Conservation (phyloP, 2,329 filamentous ascomycete species). For the Eutypella sp. region DNA sequence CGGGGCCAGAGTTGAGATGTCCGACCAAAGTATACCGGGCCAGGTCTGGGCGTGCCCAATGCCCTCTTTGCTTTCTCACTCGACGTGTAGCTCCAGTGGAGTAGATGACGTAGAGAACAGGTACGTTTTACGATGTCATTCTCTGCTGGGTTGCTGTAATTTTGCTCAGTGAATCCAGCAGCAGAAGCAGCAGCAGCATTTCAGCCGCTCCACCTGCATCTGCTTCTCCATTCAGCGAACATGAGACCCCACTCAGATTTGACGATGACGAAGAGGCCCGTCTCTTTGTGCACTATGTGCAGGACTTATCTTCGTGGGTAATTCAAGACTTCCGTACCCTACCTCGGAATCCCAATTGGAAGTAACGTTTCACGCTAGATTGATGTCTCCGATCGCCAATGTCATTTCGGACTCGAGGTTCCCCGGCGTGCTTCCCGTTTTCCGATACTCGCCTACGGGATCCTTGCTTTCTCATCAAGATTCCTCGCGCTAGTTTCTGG, state of each 20-base stretch:
- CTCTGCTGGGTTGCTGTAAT: neutral
- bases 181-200: neutral
- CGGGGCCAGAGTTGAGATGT: neutral
- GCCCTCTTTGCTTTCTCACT: neutral
- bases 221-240: neutral
- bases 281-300: constrained; percentile 3
- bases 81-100: neutral
- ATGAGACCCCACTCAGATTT: neutral
- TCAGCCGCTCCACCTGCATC: neutral
- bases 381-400: constrained; percentile 1
- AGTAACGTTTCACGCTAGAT: neutral
- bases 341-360: neutral
- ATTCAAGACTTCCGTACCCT: neutral
- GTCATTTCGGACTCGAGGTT: constrained; percentile 3
- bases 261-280: constrained; percentile 1
- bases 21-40: neutral
- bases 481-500: constrained; percentile 2
- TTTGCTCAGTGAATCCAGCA: neutral
- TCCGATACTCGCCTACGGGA: constrained; percentile 2
- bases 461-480: constrained; percentile 2
- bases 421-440: constrained; percentile 1
- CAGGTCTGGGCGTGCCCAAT: neutral
- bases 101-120: neutral
- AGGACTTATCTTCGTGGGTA: constrained; percentile 4
- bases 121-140: neutral